A percentile compares a stretch with the other conserved stretches of the same genome.
phyloP scores from a whole-genome alignment of 176 grass and related monocot genomes.

The Eleusine indica region DNA sequence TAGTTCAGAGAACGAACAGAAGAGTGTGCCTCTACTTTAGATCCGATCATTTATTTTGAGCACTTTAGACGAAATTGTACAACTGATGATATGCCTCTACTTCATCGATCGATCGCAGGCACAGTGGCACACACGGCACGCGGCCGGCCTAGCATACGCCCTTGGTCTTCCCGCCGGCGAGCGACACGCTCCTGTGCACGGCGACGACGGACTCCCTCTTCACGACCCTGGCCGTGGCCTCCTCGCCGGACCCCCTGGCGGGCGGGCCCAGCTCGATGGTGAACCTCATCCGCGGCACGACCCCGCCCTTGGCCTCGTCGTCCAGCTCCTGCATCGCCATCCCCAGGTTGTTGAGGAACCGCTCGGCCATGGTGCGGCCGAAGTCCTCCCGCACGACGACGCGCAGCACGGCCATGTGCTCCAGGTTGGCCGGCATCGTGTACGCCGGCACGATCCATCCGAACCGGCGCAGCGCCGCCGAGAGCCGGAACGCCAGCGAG shows the following conservation, averaged over 20 bases:
- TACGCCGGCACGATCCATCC: conserved; percentile 86
- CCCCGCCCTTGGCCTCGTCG: conserved; percentile 23
- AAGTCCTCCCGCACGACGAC: conserved; percentile 80
- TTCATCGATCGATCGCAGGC: neutral
- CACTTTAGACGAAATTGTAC: neutral
- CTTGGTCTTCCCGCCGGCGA: conserved; percentile 70
- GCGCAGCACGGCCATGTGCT: conserved; percentile 78
- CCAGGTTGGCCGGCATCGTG: conserved; percentile 78
- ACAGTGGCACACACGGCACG: neutral
- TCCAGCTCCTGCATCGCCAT: conserved; percentile 58
- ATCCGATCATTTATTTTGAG: neutral
- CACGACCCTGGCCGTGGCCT: conserved; percentile 51
- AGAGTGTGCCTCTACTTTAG: neutral
- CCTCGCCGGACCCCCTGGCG: conserved; percentile 24
- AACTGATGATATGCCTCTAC: neutral
- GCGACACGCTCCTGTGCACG: conserved; percentile 47
- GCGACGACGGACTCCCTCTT: conserved; percentile 45
- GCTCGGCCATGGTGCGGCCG: conserved; percentile 53
- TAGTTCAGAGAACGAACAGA: neutral
- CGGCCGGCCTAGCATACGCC: conserved; percentile 51
- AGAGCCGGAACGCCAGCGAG: conserved; percentile 56
- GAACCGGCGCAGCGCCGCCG: conserved; percentile 59
- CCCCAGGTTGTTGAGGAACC: conserved; percentile 61
- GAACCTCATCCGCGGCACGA: conserved; percentile 47
- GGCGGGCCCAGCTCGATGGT: conserved; percentile 62